Percentiles rank a stretch among this genome's conserved stretches.
phyloP scores from a whole-genome alignment of 139 green algal species.

The Gonium pectorale region DNA sequence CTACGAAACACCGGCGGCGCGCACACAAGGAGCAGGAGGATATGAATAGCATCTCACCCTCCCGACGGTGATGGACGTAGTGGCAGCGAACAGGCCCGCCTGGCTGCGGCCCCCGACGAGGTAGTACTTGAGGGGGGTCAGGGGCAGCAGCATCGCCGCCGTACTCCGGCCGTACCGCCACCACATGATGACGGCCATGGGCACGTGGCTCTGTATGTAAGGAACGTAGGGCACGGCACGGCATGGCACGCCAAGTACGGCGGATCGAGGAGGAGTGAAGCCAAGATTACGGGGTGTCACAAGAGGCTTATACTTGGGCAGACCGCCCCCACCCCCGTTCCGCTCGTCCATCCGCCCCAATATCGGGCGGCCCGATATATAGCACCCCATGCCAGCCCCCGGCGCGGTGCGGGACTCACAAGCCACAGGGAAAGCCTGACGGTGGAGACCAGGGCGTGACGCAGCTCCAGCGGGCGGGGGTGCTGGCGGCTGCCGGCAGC shows the following conservation, averaged over 20 bases:
- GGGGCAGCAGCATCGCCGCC: neutral
- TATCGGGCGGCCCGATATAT: neutral
- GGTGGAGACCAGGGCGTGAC: neutral
- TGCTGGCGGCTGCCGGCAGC: neutral
- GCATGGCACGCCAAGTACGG: neutral
- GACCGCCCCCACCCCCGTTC: neutral
- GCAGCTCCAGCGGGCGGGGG: neutral
- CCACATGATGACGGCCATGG: neutral
- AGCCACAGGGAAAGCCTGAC: neutral
- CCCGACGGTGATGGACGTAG: neutral
- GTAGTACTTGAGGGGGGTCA: no score
- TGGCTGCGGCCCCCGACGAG: neutral
- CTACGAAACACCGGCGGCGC: neutral
- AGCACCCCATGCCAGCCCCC: neutral
- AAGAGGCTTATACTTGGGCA: neutral
- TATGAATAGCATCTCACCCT: neutral
- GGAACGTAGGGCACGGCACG: neutral
- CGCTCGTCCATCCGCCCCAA: neutral
- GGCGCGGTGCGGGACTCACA: neutral
- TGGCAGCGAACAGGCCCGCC: neutral
- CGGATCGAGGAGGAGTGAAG: neutral
- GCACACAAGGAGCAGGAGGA: neutral
- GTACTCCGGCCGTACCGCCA: conserved; percentile 6
- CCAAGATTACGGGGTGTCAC: neutral
- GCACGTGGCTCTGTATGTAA: neutral